phyloP scores from a whole-genome alignment of 257 asterid species.

The Solanum chilense region DNA sequence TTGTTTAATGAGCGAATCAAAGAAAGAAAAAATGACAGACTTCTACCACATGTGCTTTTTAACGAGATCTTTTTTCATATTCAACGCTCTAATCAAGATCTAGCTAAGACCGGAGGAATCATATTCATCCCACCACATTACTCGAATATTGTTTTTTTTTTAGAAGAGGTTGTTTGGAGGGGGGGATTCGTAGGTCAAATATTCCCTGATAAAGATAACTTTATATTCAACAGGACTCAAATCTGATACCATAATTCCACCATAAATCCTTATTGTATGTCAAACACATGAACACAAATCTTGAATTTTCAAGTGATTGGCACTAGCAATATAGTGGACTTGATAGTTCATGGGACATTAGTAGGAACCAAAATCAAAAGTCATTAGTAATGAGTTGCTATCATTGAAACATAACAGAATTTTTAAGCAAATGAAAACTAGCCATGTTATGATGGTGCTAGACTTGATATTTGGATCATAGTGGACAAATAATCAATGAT shows the following conservation, averaged over 20 bases:
- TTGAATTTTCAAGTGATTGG: not conserved
- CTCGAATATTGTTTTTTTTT: too few species aligned
- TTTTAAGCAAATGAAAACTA: not conserved
- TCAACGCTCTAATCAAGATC: not conserved
- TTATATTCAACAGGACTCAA: rapidly evolving
- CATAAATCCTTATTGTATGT: not conserved
- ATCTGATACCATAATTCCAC: not conserved
- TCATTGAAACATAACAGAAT: not conserved
- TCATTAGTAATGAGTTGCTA: not conserved
- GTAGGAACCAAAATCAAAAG: not conserved
- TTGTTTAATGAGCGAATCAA: not conserved
- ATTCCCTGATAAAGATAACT: too few species aligned
- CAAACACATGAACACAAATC: not conserved
- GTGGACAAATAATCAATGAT: not conserved
- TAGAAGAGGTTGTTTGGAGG: too few species aligned
- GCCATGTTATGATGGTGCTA: not conserved
- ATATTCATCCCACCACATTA: not conserved
- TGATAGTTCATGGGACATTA: not conserved
- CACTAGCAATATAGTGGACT: not conserved
- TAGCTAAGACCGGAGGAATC: not conserved
- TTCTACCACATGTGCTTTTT: not conserved
- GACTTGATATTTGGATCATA: not conserved
- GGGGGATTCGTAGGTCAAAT: too few species aligned
- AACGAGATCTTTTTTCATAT: not conserved
- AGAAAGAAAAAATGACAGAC: not conserved